phyloP scores from a whole-genome alignment of 176 grass and related monocot genomes.

The Hyparrhenia diplandra region DNA sequence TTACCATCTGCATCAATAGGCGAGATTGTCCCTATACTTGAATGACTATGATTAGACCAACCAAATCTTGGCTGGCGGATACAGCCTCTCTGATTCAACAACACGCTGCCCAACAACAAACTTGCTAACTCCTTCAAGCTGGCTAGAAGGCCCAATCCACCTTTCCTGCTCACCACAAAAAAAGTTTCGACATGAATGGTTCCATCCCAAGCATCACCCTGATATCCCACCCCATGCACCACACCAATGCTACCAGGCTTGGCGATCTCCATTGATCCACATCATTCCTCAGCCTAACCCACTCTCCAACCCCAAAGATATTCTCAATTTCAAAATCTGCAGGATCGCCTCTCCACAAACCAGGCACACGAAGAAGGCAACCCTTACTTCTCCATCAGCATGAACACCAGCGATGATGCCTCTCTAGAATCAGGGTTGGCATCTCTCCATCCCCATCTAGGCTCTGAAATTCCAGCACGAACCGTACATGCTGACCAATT shows the following conservation, averaged over 20 bases:
- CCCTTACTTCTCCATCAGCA: conserved; percentile 94
- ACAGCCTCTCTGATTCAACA: conserved; percentile 56
- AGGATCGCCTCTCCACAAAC: conserved; percentile 88
- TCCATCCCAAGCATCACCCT: conserved; percentile 76
- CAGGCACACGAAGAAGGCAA: conserved; percentile 70
- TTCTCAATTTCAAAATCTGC: conserved; percentile 89
- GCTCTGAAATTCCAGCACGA: conserved; percentile 78
- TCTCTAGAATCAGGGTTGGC: conserved; percentile 82
- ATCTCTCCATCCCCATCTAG: conserved; percentile 98
- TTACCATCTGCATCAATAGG: conserved; percentile 97
- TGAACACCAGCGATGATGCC: conserved; percentile 86
- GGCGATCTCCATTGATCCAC: conserved; percentile 67
- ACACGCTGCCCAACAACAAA: conserved; percentile 87
- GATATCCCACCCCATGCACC: conserved; percentile 90
- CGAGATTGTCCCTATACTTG: conserved; percentile 90
- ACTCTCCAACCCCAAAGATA: conserved; percentile 77
- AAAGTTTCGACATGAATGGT: conserved; percentile 89
- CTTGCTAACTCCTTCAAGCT: conserved; percentile 58
- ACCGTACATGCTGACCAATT: conserved; percentile 77
- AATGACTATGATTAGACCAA: conserved; percentile 90
- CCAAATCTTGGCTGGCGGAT: conserved; percentile 93
- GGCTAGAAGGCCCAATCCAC: conserved; percentile 72
- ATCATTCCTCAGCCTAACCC: conserved; percentile 69
- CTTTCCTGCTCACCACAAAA: conserved; percentile 96
- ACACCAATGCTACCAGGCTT: conserved; percentile 85